These are phyloP conservation scores for Hypsizygus ulmarius DNA, from an alignment of 1,284 basidiomycete species.

Conservation along the genomic window DNA sequence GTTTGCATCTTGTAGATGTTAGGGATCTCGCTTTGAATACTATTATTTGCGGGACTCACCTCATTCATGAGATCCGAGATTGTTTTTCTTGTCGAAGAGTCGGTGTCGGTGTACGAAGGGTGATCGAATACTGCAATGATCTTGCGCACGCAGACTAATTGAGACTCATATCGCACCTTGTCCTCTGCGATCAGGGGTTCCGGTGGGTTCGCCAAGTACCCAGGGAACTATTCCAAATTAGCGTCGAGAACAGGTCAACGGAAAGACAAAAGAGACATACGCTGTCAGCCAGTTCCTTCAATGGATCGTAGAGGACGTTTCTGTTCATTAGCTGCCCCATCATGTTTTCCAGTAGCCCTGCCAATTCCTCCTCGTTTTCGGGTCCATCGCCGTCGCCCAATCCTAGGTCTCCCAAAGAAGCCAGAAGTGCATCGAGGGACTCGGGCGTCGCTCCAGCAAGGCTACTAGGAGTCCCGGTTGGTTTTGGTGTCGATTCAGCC, in stretches of 20 bases:
- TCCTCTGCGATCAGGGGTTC: conserved; percentile 58
- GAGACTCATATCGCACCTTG: conserved; percentile 65
- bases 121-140: conserved; percentile 79
- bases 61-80: conserved; percentile 76
- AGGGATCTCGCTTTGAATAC: neutral
- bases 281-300: conserved; percentile 86
- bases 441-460: conserved; percentile 30
- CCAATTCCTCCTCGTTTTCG: conserved; percentile 61
- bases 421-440: conserved; percentile 49
- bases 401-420: conserved; percentile 42
- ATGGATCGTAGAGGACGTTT: conserved; percentile 89
- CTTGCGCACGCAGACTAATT: conserved; percentile 60
- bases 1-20: conserved; percentile 67
- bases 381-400: conserved; percentile 36
- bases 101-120: conserved; percentile 61
- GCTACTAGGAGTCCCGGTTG: conserved; percentile 18
- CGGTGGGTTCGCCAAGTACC: conserved; percentile 63
- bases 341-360: conserved; percentile 84
- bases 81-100: conserved; percentile 49
- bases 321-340: conserved; percentile 94
- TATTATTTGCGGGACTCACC: conserved; percentile 39
- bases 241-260: conserved; percentile 1
- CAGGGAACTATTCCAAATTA: conserved; percentile 67
- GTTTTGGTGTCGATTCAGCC: conserved; percentile 25
- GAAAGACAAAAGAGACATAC: conserved; percentile 38